A percentile compares a stretch with the other conserved stretches of the same genome.
Conservation (phyloP, 805 yeast species). For the Hanseniaspora valbyensis region DNA sequence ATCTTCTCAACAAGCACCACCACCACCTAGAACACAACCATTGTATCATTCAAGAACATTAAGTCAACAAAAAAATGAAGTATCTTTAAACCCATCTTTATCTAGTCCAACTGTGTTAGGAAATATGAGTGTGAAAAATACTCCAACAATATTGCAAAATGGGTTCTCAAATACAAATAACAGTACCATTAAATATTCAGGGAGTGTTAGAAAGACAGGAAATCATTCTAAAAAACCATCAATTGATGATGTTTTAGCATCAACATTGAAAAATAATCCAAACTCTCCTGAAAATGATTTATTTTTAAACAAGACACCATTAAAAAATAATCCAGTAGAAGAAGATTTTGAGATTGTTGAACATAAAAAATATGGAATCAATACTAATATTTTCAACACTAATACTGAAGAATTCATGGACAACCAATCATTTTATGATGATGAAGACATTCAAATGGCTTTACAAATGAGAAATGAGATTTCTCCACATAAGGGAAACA, state of each 20-base stretch:
- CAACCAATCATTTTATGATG: slow-evolving; percentile 1
- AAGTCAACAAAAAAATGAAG: slow-evolving; percentile 10
- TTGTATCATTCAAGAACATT: slow-evolving; percentile 7
- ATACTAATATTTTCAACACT: background rate
- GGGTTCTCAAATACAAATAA: background rate
- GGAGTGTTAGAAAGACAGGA: background rate
- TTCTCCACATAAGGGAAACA: slow-evolving; percentile 4
- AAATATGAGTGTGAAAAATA: slow-evolving; percentile 2
- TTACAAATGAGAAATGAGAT: slow-evolving; percentile 10
- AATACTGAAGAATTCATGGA: slow-evolving; percentile 1
- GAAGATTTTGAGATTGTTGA: slow-evolving; percentile 13
- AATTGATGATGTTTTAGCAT: slow-evolving; percentile 22
- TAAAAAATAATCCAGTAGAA: slow-evolving; percentile 19
- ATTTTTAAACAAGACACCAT: slow-evolving; percentile 23
- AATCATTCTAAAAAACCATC: slow-evolving; percentile 18
- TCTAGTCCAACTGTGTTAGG: slow-evolving; percentile 7
- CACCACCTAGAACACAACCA: slow-evolving; percentile 1
- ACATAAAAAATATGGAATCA: background rate
- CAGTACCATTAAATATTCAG: background rate
- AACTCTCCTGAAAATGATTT: slow-evolving; percentile 8
- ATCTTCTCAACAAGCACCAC: background rate
- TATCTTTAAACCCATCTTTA: background rate
- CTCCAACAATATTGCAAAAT: slow-evolving; percentile 5
- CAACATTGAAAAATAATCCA: slow-evolving; percentile 19
- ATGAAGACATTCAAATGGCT: slow-evolving; percentile 9